phyloP scores from a whole-genome alignment of 2,329 filamentous ascomycete genomes.

The Hypoxylon sp. region DNA sequence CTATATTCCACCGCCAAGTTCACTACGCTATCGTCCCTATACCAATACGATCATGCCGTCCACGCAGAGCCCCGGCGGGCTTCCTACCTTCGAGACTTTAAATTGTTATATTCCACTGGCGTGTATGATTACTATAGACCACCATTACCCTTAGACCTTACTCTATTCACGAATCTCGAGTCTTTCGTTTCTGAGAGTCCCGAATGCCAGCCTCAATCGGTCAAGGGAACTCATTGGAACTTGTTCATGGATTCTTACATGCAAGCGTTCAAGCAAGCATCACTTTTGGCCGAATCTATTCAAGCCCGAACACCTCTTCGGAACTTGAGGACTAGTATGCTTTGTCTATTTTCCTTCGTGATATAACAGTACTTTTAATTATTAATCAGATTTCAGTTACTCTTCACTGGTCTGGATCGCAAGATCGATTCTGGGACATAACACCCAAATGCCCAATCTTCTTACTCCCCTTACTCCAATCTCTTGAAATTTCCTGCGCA shows the following conservation, averaged over 20 bases:
- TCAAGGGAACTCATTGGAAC: conserved; percentile 23
- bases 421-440: conserved; percentile 29
- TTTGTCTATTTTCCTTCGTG: not conserved
- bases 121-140: conserved; percentile 10
- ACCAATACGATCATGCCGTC: conserved; percentile 19
- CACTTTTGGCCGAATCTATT: conserved; percentile 22
- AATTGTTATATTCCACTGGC: conserved; percentile 29
- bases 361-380: not conserved
- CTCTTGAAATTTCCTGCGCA: conserved; percentile 40
- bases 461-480: conserved; percentile 34
- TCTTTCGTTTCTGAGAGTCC: conserved; percentile 39
- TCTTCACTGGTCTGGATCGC: conserved; percentile 29
- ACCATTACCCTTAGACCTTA: conserved; percentile 22
- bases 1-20: conserved; percentile 39
- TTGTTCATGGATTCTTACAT: conserved; percentile 26
- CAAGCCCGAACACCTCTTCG: conserved; percentile 25
- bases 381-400: conserved; percentile 28
- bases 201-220: conserved; percentile 30
- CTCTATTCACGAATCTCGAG: conserved; percentile 26
- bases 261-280: conserved; percentile 31
- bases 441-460: conserved; percentile 35
- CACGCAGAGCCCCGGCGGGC: conserved; percentile 17
- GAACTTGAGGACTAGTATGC: conserved; percentile 32
- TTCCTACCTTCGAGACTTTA: conserved; percentile 29
- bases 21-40: conserved; percentile 16